Percentiles rank a stretch among this genome's conserved stretches.
Evolutionary conservation across 1,284 basidiomycete species (phyloP).

Genomic region (Ustilago bromivora): DNA sequence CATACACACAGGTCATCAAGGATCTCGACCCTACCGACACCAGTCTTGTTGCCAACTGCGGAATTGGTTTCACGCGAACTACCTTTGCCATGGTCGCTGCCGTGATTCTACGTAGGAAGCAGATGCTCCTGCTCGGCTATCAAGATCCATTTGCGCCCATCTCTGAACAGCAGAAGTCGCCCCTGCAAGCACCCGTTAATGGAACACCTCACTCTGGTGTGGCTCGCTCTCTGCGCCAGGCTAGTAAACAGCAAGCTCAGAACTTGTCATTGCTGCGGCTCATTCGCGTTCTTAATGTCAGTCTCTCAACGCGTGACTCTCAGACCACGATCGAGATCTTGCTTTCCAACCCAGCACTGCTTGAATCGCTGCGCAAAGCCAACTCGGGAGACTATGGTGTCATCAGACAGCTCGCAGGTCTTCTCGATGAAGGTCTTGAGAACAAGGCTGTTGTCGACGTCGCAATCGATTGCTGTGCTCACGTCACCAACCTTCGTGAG

Average conservation of each 20-base stretch:
- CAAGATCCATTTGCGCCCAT: conserved; percentile 77
- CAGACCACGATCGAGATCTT: conserved; percentile 61
- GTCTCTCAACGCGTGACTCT: conserved; percentile 71
- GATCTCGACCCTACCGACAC: conserved; percentile 83
- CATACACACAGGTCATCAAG: conserved; percentile 86
- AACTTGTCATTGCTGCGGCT: conserved; percentile 84
- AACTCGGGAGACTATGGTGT: conserved; percentile 66
- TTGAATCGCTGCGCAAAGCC: conserved; percentile 63
- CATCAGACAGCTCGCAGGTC: conserved; percentile 62
- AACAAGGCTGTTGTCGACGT: conserved; percentile 65
- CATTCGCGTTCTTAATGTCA: conserved; percentile 85
- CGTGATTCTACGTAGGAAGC: conserved; percentile 85
- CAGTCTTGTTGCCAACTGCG: conserved; percentile 93
- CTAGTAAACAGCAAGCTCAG: conserved; percentile 80
- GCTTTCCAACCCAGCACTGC: conserved; percentile 60
- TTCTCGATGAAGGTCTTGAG: conserved; percentile 65
- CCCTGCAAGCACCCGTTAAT: conserved; percentile 28
- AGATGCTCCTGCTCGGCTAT: conserved; percentile 81
- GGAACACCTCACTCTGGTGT: conserved; percentile 47
- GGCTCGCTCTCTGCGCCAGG: conserved; percentile 50
- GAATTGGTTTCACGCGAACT: conserved; percentile 95
- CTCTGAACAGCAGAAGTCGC: conserved; percentile 37
- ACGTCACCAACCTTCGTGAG: conserved; percentile 66
- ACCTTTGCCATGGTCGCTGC: conserved; percentile 98
- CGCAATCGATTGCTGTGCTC: conserved; percentile 66